Evolutionary conservation across 164 flowering plant species (phyloP), one percentile per base, ranked within the genome.

Genomic region (Magnolia changhungtana): DNA sequence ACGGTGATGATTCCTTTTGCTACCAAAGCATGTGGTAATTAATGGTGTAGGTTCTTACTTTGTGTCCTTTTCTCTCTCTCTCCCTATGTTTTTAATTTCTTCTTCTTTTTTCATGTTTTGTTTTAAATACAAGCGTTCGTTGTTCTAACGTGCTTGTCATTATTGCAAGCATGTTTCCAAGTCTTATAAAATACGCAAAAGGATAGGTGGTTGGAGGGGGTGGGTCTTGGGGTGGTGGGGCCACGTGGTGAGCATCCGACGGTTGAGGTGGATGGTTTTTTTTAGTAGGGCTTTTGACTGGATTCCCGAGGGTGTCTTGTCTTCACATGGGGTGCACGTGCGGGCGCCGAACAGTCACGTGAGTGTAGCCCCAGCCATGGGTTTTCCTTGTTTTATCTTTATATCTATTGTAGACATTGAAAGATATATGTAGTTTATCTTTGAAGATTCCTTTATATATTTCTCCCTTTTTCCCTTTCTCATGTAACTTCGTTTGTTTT

Each of bases 281-380:
- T 4, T 29, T 4, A 14, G 16, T 19, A 29, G 18, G 71, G 50
- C 50, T 68, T 29, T 68, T 68, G 71, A 68, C 71, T 68, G 5
- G 71, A 68, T 68, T 37, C 71, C 29, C 20, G 20, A n/a, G 21
- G 31, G 50, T 68, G 71, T 3, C 71, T 68, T 68, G 71, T 68
- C n/a, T 29, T 68, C 71, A 68, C 71, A 68, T 68, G 71, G 71
- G 71, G 16, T 31, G 71, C 71, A 68, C 50, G 71, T 68, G 14
- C n/a, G 20, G 19, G 51, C n/a, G 11, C 71, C 37, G 2, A 66
- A 1, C 11, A 10, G 29, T 66, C 69, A 66, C 69, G 69, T 66
- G 69, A 66, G 4, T 66, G 69, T 66, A 21, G 29, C 69, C 71
- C 18, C 31, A 16, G 8, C 71, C 49, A 37, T 65, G 45, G 68